Conservation (phyloP, 306 rosid genomes). For the barrel medic (Medicago truncatula) region MtrunA17r5.0-ANR NC_053045.1:35401001-35401500, state of each 20-base stretch:
- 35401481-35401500: slow-evolving; percentile 41
- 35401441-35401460: slow-evolving; percentile 48
- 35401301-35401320: not conserved
- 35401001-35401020: no score
- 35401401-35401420: slow-evolving; percentile 42
- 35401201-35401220: not conserved
- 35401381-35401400: slow-evolving; percentile 41
- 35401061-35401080: no score
- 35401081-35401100: no score
- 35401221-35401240: slow-evolving; percentile 1
- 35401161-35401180: not conserved
- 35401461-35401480: slow-evolving; percentile 42
- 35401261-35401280: not conserved
- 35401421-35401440: slow-evolving; percentile 52
- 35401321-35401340: slow-evolving; percentile 34
- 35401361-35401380: not conserved
- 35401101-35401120: no score
- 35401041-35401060: no score
- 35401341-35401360: slow-evolving; percentile 32
- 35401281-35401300: not conserved
- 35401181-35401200: not conserved
- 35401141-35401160: not conserved
- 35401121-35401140: no score
- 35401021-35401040: no score
- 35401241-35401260: slow-evolving; percentile 7